These are phyloP conservation scores for Hyaloscypha hepaticicola DNA, from an alignment of 495 filamentous ascomycete species.

Conservation along the genomic window DNA sequence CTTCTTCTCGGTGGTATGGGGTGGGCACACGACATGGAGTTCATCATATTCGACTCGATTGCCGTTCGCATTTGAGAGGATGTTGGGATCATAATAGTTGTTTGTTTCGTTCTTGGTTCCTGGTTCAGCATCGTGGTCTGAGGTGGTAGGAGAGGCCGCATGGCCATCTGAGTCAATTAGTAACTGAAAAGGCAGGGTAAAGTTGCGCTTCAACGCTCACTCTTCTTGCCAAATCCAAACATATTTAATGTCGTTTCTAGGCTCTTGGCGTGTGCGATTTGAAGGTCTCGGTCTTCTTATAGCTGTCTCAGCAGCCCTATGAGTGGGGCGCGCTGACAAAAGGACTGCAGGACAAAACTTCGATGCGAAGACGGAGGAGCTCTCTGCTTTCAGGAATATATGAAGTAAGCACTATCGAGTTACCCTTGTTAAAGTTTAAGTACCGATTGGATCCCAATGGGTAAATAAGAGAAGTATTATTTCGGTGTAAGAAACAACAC, in stretches of 20 bases:
- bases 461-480: not conserved
- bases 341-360: not conserved
- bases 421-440: not conserved
- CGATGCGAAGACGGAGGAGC: no score
- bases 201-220: conserved; percentile 8
- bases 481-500: not conserved
- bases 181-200: not conserved
- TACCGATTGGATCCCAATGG: not conserved
- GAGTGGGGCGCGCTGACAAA: not conserved
- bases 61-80: conserved; percentile 17
- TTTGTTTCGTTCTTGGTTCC: conserved; percentile 24
- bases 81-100: conserved; percentile 33
- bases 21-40: conserved; percentile 45
- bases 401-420: no score
- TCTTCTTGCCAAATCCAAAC: conserved; percentile 12
- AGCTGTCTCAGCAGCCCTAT: not conserved
- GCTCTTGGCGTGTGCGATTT: not conserved
- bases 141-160: conserved; percentile 15
- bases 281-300: not conserved
- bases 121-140: conserved; percentile 17
- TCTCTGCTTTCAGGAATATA: not conserved
- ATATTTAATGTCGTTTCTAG: conserved; percentile 3
- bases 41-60: conserved; percentile 38
- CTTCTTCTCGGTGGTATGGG: conserved; percentile 68
- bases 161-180: conserved; percentile 4